Evolutionary conservation across 179 eudicot genomes (phyloP), one percentile per base, ranked within the genome.

Genomic region (Heliamphora pulchella): DNA sequence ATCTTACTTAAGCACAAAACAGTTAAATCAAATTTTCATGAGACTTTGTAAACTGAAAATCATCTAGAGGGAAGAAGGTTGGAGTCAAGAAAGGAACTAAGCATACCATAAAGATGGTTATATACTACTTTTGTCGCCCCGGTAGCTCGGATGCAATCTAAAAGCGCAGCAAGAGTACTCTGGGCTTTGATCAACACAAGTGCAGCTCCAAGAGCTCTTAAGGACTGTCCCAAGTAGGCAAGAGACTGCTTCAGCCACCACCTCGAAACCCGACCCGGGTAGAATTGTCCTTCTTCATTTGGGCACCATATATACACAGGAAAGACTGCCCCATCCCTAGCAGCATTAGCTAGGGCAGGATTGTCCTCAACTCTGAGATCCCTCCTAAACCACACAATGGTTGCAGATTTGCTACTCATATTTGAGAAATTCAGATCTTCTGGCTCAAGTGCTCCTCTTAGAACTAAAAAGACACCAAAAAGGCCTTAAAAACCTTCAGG

Each of bases 211-310:
- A 96, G 94, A 64, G 98, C 86, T 79, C 75, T 90, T 86, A 96
- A 79, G 58, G 98, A 91, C 80, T 90, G 91, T 69, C 85, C 87
- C 86, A 96, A 85, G 70, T 94, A 94, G 10, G 74, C 74, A 44
- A 96, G 87, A 58, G 99, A 96, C 54, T 94, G 92, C 89, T 96
- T 96, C 70, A 96, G 80, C 99, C 99, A 96, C 99, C 99, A 96
- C 87, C 99, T 85, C 0, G 99, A 96, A 86, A 94, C 99, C 48
- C 99, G 88, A 13, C 99, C 99, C 0, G 99, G 98, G 65, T 82
- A 91, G 78, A 89, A 96, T 17, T 92, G 97, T 54, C 93, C 97
- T 91, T 96, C 99, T 84, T 96, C 99, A 71, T 90, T 85, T 46
- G 99, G 99, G 76, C 98, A 92, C 99, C 99, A 96, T 87, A 94